Evolutionary conservation across 2,329 filamentous ascomycete genomes (phyloP).

Genomic region (Diaporthe sp.): DNA sequence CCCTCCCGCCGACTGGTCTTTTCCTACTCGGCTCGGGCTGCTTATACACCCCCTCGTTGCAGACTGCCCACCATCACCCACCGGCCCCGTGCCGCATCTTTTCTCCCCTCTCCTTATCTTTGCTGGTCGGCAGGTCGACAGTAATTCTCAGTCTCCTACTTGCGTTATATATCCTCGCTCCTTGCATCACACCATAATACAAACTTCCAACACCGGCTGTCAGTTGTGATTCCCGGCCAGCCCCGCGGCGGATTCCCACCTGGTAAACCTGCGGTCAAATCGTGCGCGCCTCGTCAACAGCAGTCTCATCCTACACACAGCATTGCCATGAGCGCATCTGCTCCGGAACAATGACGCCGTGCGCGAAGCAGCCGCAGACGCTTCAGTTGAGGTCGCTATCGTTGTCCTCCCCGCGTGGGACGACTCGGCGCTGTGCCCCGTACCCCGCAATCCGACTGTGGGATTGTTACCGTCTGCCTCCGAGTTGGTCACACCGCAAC

Average conservation of each 20-base stretch:
- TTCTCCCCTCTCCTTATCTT: slow-evolving; percentile 29
- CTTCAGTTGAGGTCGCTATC: slow-evolving; percentile 35
- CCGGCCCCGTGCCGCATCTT: slow-evolving; percentile 18
- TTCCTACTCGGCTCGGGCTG: background rate
- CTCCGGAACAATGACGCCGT: slow-evolving; percentile 35
- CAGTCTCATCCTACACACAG: slow-evolving; percentile 4
- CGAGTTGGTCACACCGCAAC: slow-evolving; percentile 28
- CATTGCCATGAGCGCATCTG: slow-evolving; percentile 33
- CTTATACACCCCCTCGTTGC: slow-evolving; percentile 19
- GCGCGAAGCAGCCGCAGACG: slow-evolving; percentile 33
- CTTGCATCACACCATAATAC: slow-evolving; percentile 22
- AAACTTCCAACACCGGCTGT: slow-evolving; percentile 2
- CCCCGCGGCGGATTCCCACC: slow-evolving; percentile 15
- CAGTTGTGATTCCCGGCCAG: slow-evolving; percentile 28
- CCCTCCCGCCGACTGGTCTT: slow-evolving; percentile 7
- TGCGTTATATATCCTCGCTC: slow-evolving; percentile 25
- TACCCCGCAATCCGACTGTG: slow-evolving; percentile 33
- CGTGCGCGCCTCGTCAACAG: background rate
- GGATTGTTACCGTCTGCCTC: slow-evolving; percentile 22
- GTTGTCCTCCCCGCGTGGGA: slow-evolving; percentile 32
- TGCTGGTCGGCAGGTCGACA: slow-evolving; percentile 26
- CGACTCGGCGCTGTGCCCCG: slow-evolving; percentile 35
- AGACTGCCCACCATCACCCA: slow-evolving; percentile 29
- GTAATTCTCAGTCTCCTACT: background rate
- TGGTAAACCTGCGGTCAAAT: background rate